Base-by-base conservation (phyloP, 2,329 filamentous ascomycete genomes). In the Didymella pomorum region DNA sequence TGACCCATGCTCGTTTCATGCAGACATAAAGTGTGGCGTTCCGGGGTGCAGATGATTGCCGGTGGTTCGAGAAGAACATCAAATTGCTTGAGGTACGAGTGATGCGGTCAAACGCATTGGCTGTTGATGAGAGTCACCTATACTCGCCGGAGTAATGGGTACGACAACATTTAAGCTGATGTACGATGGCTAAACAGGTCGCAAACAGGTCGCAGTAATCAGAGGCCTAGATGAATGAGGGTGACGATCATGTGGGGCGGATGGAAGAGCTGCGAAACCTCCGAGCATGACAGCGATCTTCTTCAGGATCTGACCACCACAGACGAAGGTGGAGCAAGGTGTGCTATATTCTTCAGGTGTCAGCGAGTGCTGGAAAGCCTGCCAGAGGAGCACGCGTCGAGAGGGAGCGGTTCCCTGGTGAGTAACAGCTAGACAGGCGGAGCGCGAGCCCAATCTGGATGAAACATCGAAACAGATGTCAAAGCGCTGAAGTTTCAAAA, bases 41-140 rank as follows among this genome's bases (percentile, higher is more conserved):
- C 72, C 65, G 71, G 72, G 72, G 72, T 73, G 52, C 71, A 72
- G 71, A 59, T 57, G 41, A 52, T 58, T 66, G 56, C 63, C 56
- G 58, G 66, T 61, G 56, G 64, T 44, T 54, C 52, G 39, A 53
- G 42, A 47, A 66, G 64, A 61, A 66, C 61, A 67, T 54, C 70
- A 52, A 71, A 69, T 72, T 39, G 51, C 41, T 31, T 21, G 18
- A 42, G 28, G 20, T 14, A 18, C 44, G 7, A 33, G 16, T 41
- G 31, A 29, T 50, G 23, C 4, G n/a, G 1, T 31, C 21, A 10
- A 39, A 20, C 1, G 9, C 37, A 18, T 25, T 37, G 16, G 42
- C 20, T 18, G 12, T 21, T 26, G n/a, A 23, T 33, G 10, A 7
- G 8, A 35, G 29, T 18, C 29, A 68, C 43, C 60, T 61, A 50